Base-by-base conservation (phyloP, 2,329 filamentous ascomycete species). In the Xylariales sp. region DNA sequence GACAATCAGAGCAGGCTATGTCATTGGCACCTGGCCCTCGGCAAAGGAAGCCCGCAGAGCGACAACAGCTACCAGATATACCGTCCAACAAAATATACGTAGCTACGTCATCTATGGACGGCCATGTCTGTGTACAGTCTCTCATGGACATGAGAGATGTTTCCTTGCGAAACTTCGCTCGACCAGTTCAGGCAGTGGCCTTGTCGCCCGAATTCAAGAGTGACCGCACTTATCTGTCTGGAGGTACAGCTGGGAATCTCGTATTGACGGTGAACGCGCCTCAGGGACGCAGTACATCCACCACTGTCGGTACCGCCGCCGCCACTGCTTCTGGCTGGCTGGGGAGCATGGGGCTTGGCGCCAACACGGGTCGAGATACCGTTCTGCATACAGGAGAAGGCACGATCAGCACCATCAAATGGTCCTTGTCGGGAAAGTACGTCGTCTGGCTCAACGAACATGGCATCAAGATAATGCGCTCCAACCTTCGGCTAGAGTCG, bases 391-490 rank as follows among this genome's bases (percentile, higher is more conserved):
- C 86, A 6, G 93, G 93, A 3, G 94, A 98, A 65, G 93, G 93
- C 4, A 79, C 81, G 3, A 93, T 98, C 46, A 91, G 81, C 57
- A 85, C 83, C 4, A 93, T 98, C 55, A 91, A 94, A 60, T 98
- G 91, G 89, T 97, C 91, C 0, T 60, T 91, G 28, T 91, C 88
- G 0, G 91, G 93, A 1, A 93, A 85, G 63, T 97, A 90, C 54
- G 85, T 96, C 1, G 87, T 83, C 0, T 98, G 93, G 93, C 75
- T 95, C 28, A 98, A 97, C 54, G 93, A 98, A 61, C 85, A 94
- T 53, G 93, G 93, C 4, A 94, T 97, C 57, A 96, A 96, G 60
- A 93, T 98, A 43, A 97, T 97, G 90, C 80, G 93, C 25, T 88
- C 88, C 5, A 88, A 93, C 56, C 57, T 94, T 15, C 80, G 90